Percentiles rank a stretch among this genome's conserved stretches.
Evolutionary conservation across 2,329 filamentous ascomycete genomes (phyloP).

Genomic region (Elsinoe arachidis): DNA sequence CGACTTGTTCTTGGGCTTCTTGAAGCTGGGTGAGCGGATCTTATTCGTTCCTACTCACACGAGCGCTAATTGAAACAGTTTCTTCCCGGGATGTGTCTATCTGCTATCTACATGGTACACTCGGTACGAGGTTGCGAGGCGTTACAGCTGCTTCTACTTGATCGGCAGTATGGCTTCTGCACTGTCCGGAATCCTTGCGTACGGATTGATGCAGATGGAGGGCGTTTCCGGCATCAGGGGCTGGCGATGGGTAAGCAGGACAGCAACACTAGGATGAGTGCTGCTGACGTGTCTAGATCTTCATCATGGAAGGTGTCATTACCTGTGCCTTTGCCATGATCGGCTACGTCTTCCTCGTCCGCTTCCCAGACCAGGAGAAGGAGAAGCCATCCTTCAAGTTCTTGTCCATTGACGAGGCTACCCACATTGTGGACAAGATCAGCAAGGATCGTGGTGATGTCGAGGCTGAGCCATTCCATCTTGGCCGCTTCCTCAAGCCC

Average conservation of each 20-base stretch:
- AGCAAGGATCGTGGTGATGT: conserved; percentile 47
- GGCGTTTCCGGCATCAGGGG: conserved; percentile 40
- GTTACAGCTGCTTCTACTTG: conserved; percentile 41
- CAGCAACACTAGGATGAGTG: conserved; percentile 11
- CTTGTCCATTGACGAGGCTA: conserved; percentile 38
- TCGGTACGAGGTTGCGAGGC: conserved; percentile 31
- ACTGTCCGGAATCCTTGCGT: conserved; percentile 37
- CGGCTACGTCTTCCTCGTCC: conserved; percentile 36
- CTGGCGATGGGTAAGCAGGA: conserved; percentile 31
- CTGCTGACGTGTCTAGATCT: conserved; percentile 38
- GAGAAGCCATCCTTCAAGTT: conserved; percentile 41
- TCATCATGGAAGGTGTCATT: conserved; percentile 34
- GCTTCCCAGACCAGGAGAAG: conserved; percentile 38
- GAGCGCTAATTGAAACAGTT: conserved; percentile 24
- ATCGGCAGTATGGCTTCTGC: conserved; percentile 42
- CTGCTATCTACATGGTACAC: conserved; percentile 39
- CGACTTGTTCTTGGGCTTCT: conserved; percentile 54
- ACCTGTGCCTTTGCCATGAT: conserved; percentile 33
- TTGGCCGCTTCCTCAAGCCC: conserved; percentile 30
- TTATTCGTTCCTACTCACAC: neutral
- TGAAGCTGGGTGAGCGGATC: conserved; percentile 42
- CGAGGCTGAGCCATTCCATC: conserved; percentile 38
- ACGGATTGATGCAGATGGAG: conserved; percentile 31
- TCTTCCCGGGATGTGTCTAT: conserved; percentile 57
- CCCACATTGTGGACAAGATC: conserved; percentile 43